A percentile compares a stretch with the other conserved stretches of the same genome.
These are phyloP conservation scores for Imleria badia DNA, from an alignment of 768 basidiomycete species.

Conservation along the genomic window DNA sequence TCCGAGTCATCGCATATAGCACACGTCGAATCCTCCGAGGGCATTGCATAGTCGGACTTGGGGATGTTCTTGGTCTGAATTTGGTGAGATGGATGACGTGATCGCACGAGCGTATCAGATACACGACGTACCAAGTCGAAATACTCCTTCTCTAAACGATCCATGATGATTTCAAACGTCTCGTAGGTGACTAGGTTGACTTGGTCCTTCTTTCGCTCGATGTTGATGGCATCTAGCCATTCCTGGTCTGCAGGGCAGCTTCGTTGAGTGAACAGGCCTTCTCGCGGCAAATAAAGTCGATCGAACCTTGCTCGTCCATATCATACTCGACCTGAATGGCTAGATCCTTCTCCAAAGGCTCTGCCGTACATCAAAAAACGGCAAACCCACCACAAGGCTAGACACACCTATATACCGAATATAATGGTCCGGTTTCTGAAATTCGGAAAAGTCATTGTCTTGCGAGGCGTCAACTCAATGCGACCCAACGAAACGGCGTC, in stretches of 20 bases:
- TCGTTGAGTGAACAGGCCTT: slow-evolving; percentile 3
- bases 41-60: slow-evolving; percentile 81
- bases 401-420: slow-evolving; percentile 84
- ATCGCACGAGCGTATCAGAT: not conserved
- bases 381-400: not conserved
- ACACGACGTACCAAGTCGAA: slow-evolving; percentile 76
- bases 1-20: slow-evolving; percentile 98
- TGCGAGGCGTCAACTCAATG: slow-evolving; percentile 20
- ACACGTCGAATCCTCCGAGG: slow-evolving; percentile 94
- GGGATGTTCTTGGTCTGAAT: slow-evolving; percentile 88
- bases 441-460: slow-evolving; percentile 70
- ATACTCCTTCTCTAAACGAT: slow-evolving; percentile 98
- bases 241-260: slow-evolving; percentile 65
- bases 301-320: slow-evolving; percentile 96
- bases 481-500: not conserved
- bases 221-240: slow-evolving; percentile 88
- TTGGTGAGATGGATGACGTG: not conserved
- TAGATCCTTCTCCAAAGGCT: slow-evolving; percentile 90
- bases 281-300: not conserved
- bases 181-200: slow-evolving; percentile 75
- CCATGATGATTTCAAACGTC: slow-evolving; percentile 94
- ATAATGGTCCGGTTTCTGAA: slow-evolving; percentile 78
- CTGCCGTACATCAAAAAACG: slow-evolving; percentile 39
- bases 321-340: slow-evolving; percentile 96
- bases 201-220: slow-evolving; percentile 75